These are phyloP conservation scores for Gossypium gossypioides DNA, from an alignment of 441 rosid genomes.

Conservation along the genomic window DNA sequence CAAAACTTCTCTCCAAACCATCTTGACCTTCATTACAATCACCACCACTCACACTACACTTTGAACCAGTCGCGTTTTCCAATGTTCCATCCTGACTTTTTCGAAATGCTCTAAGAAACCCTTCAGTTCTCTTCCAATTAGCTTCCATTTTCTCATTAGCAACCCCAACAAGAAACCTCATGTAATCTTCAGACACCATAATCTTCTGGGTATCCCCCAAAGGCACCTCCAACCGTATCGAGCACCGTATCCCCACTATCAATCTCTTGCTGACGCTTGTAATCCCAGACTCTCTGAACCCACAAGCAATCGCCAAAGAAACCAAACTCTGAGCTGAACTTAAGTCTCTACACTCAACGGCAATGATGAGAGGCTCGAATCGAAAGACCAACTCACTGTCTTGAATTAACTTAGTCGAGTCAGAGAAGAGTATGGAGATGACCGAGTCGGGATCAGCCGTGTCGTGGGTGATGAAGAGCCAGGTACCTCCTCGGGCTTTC, in stretches of 20 bases:
- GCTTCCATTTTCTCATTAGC: slow-evolving; percentile 90
- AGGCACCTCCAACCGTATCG: slow-evolving; percentile 84
- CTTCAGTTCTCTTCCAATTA: slow-evolving; percentile 57
- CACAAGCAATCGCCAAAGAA: slow-evolving; percentile 53
- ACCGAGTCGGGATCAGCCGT: slow-evolving; percentile 44
- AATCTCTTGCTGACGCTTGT: slow-evolving; percentile 66
- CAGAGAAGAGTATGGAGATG: slow-evolving; percentile 46
- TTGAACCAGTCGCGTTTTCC: slow-evolving; percentile 11
- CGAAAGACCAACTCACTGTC: slow-evolving; percentile 53
- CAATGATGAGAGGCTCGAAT: slow-evolving; percentile 80
- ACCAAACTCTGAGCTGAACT: slow-evolving; percentile 57
- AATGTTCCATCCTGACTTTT: slow-evolving; percentile 10
- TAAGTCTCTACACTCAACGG: slow-evolving; percentile 66
- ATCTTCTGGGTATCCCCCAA: slow-evolving; percentile 44
- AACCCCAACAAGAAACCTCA: slow-evolving; percentile 53
- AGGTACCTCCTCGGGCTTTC: slow-evolving; percentile 81
- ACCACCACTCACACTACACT: slow-evolving; percentile 2
- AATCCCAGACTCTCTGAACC: slow-evolving; percentile 82
- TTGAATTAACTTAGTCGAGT: slow-evolving; percentile 12
- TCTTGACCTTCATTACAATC: slow-evolving; percentile 11
- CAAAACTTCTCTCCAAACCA: slow-evolving; percentile 22
- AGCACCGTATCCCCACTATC: slow-evolving; percentile 74
- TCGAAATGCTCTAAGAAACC: slow-evolving; percentile 44
- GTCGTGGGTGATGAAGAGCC: slow-evolving; percentile 72
- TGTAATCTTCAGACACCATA: slow-evolving; percentile 54